Conservation (phyloP, 1,284 basidiomycete species). For the Cystobasidium slooffiae region DNA sequence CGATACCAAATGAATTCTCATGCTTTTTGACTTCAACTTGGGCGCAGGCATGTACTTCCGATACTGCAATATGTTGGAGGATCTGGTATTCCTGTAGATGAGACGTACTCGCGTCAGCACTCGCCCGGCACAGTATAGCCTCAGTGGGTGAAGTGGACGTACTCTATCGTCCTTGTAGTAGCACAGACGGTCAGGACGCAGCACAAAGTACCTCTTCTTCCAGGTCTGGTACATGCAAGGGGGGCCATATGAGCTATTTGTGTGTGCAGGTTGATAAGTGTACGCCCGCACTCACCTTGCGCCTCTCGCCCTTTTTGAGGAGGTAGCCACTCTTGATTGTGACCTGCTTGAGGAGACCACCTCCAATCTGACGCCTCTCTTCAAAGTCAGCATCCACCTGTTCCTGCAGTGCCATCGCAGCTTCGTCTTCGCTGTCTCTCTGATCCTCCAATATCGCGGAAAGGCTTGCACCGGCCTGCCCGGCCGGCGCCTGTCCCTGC, state of each 20-base stretch:
- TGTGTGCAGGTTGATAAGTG: too few relatives aligned
- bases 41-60: slow-evolving; percentile 87
- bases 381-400: slow-evolving; percentile 30
- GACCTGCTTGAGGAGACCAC: slow-evolving; percentile 65
- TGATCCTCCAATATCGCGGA: slow-evolving; percentile 21
- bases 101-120: background rate
- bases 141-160: slow-evolving; percentile 33
- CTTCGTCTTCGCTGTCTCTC: slow-evolving; percentile 33
- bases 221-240: slow-evolving; percentile 68
- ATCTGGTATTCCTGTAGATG: slow-evolving; percentile 77
- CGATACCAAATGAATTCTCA: slow-evolving; percentile 85
- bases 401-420: slow-evolving; percentile 15
- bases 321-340: slow-evolving; percentile 84
- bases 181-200: slow-evolving; percentile 85
- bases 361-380: slow-evolving; percentile 36
- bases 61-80: slow-evolving; percentile 83
- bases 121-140: background rate
- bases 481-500: background rate
- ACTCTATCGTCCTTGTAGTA: slow-evolving; percentile 90
- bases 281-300: slow-evolving; percentile 67
- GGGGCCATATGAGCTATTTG: too few relatives aligned
- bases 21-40: slow-evolving; percentile 88
- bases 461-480: background rate
- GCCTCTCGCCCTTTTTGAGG: slow-evolving; percentile 92
- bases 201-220: slow-evolving; percentile 99